Percentiles rank a stretch among this genome's conserved stretches.
These are phyloP conservation scores for Pseudoneurospora amorphoporcata DNA, from an alignment of 495 filamentous ascomycete species.

Conservation along the genomic window DNA sequence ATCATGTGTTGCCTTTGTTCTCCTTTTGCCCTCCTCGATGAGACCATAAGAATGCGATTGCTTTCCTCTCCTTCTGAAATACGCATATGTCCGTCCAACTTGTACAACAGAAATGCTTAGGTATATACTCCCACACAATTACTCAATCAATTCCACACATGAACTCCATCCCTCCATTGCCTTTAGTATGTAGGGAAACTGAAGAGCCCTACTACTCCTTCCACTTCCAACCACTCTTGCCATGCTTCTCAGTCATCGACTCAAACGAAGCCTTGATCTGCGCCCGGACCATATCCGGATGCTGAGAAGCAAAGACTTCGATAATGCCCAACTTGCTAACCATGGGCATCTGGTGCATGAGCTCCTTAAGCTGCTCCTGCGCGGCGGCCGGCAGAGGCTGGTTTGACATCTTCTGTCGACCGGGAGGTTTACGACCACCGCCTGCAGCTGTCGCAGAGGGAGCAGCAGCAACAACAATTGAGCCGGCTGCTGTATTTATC, in stretches of 20 bases:
- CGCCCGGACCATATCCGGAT: slow-evolving; percentile 4
- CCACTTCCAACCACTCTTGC: slow-evolving; percentile 15
- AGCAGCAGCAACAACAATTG: background rate
- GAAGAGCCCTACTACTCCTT: slow-evolving; percentile 15
- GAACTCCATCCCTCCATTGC: background rate
- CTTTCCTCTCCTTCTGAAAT: background rate
- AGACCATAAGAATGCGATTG: background rate
- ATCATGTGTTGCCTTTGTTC: background rate
- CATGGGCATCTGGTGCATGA: slow-evolving; percentile 13
- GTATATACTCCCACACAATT: background rate
- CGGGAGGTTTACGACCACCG: background rate
- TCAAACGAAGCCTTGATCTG: slow-evolving; percentile 22
- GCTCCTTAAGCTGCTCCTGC: slow-evolving; percentile 16
- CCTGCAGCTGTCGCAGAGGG: background rate
- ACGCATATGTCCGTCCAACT: background rate
- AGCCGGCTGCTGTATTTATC: background rate
- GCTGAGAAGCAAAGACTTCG: slow-evolving; percentile 15
- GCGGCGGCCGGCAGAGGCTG: slow-evolving; percentile 9
- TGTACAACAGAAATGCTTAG: background rate
- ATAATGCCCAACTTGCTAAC: slow-evolving; percentile 22
- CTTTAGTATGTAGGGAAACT: background rate
- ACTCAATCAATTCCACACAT: background rate
- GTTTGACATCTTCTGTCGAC: slow-evolving; percentile 12
- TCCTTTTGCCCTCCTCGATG: background rate
- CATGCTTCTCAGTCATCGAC: slow-evolving; percentile 9